phyloP scores from a whole-genome alignment of 2,329 filamentous ascomycete species.

The Fusarium succisae region DNA sequence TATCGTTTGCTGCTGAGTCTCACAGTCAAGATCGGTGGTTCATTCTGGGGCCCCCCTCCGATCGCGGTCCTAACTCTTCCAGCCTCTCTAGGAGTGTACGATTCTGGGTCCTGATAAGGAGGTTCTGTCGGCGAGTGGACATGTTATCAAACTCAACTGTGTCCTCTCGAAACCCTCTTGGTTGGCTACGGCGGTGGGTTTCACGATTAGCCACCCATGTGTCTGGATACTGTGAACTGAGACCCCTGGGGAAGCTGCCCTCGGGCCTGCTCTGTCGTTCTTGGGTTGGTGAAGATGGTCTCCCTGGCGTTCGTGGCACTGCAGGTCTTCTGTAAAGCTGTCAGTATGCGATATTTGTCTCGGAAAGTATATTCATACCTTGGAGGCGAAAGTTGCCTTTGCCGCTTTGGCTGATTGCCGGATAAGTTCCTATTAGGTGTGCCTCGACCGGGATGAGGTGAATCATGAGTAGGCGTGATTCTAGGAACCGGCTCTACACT shows the following conservation, averaged over 20 bases:
- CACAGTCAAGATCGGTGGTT: neutral
- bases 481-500: neutral
- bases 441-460: neutral
- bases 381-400: fast-evolving
- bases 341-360: neutral
- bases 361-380: neutral
- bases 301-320: fast-evolving
- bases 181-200: neutral
- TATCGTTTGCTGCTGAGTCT: fast-evolving
- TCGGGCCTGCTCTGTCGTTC: neutral
- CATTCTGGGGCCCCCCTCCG: neutral
- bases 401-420: neutral
- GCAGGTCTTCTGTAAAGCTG: neutral
- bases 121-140: neutral
- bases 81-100: fast-evolving
- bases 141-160: conserved; percentile 8
- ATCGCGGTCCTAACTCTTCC: neutral
- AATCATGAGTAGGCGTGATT: neutral
- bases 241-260: fast-evolving
- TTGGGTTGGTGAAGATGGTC: neutral
- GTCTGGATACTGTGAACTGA: neutral
- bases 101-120: neutral
- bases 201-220: neutral
- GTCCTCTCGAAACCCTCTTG: conserved; percentile 3
- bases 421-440: fast-evolving